Base-by-base conservation (phyloP, 192 early-diverging fungal genomes). In the Dispira simplex region DNA sequence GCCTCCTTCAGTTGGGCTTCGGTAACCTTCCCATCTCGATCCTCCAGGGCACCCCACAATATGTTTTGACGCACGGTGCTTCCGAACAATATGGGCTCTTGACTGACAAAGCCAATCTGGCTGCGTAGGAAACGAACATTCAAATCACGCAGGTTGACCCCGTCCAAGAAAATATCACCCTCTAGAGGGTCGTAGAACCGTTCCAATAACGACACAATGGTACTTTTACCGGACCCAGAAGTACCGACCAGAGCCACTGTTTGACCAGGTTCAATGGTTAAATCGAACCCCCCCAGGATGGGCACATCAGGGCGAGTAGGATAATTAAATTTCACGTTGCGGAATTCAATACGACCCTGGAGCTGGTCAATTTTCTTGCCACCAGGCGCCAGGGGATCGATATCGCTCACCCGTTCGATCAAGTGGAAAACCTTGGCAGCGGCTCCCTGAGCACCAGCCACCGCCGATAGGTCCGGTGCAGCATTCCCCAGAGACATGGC, bases 11-110 rank as follows among this genome's bases (percentile, higher is more conserved):
- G 77, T 68, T 94, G 84, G 16, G 86, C 84, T 54, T 90, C 82
- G 5, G 84, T 90, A 9, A 84, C 78, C 59, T 68, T 67, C 48
- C 71, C 70, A 18, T 77, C 74, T 8, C 77, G 72, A 11, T 63
- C 54, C 27, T 76, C 66, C 11, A 72, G 63, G n/a, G 80, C 77
- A 47, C 89, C 90, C 71, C 83, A 81, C 9, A 82, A 59, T 32
- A 98, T 77, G 74, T 98, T 98, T 68, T 93, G 80, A 63, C 79
- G 76, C 62, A 98, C 87, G 56, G 83, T 75, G 39, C 63, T 69
- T 27, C 84, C 85, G 70, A 96, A 96, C 48, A 97, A 79, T 46
- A 95, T 83, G 1, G 93, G 95, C 70, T 92, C 93, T 78, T 93
- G 93, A 53, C 81, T 79, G 63, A 96, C 93, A 25, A 96, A 77